A percentile compares a stretch with the other conserved stretches of the same genome.
Evolutionary conservation across 2,329 filamentous ascomycete genomes (phyloP).

Genomic region (Fusarium circinatum): DNA sequence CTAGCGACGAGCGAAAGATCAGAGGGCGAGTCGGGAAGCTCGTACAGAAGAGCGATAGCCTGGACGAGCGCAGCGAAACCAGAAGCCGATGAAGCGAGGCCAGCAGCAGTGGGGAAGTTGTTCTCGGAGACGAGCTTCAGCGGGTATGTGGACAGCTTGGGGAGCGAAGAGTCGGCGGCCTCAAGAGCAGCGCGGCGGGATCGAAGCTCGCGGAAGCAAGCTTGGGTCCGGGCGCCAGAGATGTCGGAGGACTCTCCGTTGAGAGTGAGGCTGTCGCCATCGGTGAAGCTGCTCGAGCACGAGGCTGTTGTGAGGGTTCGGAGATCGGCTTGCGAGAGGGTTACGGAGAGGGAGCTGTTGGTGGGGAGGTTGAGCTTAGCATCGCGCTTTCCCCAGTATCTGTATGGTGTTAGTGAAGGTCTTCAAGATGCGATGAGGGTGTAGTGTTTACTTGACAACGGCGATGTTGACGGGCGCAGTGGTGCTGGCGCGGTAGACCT

Average conservation of each 20-base stretch:
- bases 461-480: slow-evolving; percentile 98
- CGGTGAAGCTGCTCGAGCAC: slow-evolving; percentile 77
- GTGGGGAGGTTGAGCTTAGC: slow-evolving; percentile 94
- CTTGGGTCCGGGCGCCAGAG: slow-evolving; percentile 88
- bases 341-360: slow-evolving; percentile 97
- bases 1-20: slow-evolving; percentile 90
- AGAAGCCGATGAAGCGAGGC: slow-evolving; percentile 78
- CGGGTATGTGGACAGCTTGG: slow-evolving; percentile 79
- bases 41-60: slow-evolving; percentile 91
- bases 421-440: slow-evolving; percentile 16
- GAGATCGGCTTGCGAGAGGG: slow-evolving; percentile 91
- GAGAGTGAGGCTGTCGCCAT: slow-evolving; percentile 78
- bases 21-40: slow-evolving; percentile 80
- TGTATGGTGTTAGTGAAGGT: background rate
- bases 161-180: slow-evolving; percentile 74
- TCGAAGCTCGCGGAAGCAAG: slow-evolving; percentile 89
- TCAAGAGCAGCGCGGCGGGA: slow-evolving; percentile 81
- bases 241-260: slow-evolving; percentile 88
- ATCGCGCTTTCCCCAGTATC: slow-evolving; percentile 97
- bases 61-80: slow-evolving; percentile 79
- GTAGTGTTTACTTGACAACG: slow-evolving; percentile 81
- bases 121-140: slow-evolving; percentile 94
- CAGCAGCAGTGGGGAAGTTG: slow-evolving; percentile 98
- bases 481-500: slow-evolving; percentile 90
- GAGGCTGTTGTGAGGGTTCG: slow-evolving; percentile 96